Evolutionary conservation across 1,139 yeast genomes (phyloP), one percentile per base, ranked within the genome.

Genomic region (Yamadazyma sp.): DNA sequence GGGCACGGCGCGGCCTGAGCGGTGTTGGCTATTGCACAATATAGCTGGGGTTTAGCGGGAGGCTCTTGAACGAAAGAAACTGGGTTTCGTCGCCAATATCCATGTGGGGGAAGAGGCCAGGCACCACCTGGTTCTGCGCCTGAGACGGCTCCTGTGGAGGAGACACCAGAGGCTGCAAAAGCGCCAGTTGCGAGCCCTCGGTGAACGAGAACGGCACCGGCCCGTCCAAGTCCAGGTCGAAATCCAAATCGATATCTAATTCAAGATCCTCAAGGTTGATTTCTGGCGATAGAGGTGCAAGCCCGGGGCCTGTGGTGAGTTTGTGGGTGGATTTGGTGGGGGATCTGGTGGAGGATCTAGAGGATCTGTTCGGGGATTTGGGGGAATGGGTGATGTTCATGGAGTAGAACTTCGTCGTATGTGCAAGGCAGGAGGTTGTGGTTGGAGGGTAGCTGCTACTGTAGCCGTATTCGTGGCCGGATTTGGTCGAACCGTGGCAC

Each of bases 61-160:
- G 49, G 25, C 44, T 44, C 29, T 61, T 61, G 36, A 61, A 54
- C 41, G 56, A 41, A 10, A 46, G 33, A 33, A 49, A 48, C 24
- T 48, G 42, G 17, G 34, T 34, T 16, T 45, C 43, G 33, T 49
- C 61, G 32, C 47, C 44, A 14, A 62, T 43, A 24, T 62, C 51
- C 70, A 69, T 64, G 15, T 48, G 46, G 2, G 75, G 75, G 43
- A 69, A 69, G 8, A 69, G 54, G 1, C 70, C 73, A 0, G 73
- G 74, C 1, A 50, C 66, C 9, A 56, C 42, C 7, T 58, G 58
- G 33, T 58, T 56, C n/a, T n/a, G n/a, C n/a, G n/a, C n/a, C n/a
- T n/a, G n/a, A n/a, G n/a, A n/a, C n/a, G n/a, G n/a, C n/a, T n/a
- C n/a, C n/a, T n/a, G n/a, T n/a, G n/a, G n/a, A n/a, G n/a, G n/a